phyloP scores from a whole-genome alignment of 345 rosid genomes.

The Arabidopsis thaliana region DNA sequence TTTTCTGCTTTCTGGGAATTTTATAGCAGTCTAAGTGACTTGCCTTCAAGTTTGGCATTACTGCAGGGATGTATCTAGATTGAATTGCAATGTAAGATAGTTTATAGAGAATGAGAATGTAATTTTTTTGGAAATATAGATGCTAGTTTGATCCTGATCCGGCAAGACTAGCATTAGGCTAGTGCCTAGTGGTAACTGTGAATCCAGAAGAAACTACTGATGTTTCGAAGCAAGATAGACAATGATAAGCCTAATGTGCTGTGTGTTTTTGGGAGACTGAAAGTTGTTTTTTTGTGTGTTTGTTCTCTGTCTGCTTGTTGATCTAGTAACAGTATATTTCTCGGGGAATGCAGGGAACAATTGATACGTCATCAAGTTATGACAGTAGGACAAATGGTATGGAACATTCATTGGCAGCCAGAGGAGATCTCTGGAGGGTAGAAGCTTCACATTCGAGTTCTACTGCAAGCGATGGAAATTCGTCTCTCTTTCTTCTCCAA shows the following conservation, averaged over 20 bases:
- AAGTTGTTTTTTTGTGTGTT: not conserved
- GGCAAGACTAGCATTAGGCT: conserved; percentile 6
- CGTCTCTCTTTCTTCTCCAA: conserved; percentile 90
- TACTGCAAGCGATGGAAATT: conserved; percentile 65
- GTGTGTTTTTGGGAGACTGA: conserved; percentile 9
- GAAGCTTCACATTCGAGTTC: conserved; percentile 81
- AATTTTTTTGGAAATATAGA: not conserved
- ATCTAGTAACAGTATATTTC: conserved; percentile 6
- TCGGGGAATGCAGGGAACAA: conserved; percentile 57
- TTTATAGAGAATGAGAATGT: not conserved
- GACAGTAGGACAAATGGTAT: conserved; percentile 74
- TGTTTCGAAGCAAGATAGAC: not conserved
- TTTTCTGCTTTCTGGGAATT: not conserved
- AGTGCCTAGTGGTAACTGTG: not conserved
- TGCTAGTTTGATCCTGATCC: not conserved
- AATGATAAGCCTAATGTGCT: not conserved
- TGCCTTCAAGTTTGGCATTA: conserved; percentile 10
- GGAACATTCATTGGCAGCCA: conserved; percentile 82
- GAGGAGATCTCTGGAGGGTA: conserved; percentile 96
- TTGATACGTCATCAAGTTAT: conserved; percentile 82
- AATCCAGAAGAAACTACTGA: not conserved
- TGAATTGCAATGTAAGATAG: conserved; percentile 5
- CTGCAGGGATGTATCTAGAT: not conserved
- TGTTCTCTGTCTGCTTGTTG: not conserved
- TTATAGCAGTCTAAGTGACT: not conserved